Base-by-base conservation (phyloP, 768 basidiomycete species). In the Rhodotorula diobovata region DNA sequence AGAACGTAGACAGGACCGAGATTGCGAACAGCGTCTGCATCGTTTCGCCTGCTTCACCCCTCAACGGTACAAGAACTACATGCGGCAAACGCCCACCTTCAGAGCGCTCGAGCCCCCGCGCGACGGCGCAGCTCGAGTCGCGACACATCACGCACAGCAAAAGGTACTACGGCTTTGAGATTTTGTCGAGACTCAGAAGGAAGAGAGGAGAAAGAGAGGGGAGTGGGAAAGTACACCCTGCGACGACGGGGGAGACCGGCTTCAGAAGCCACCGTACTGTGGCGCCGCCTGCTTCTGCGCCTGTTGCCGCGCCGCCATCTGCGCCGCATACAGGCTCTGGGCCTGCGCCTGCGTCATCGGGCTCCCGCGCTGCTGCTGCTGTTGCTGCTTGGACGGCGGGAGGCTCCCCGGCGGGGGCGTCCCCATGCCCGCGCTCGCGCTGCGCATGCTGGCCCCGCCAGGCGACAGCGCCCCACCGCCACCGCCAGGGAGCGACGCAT, bases 191-290 rank as follows among this genome's bases (percentile, higher is more conserved):
- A 32, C n/a, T 18, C 37, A 51, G n/a, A 37, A 54, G 20, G 35
- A 30, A 41, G 35, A 39, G 51, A 35, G 46, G 43, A 2, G 41
- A 5, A 43, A 15, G 14, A 18, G 41, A 3, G 6, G 41, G 18
- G n/a, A n/a, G n/a, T n/a, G n/a, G n/a, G n/a, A n/a, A n/a, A n/a
- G n/a, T n/a, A n/a, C n/a, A n/a, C n/a, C n/a, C n/a, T n/a, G n/a
- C n/a, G n/a, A 46, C 48, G 53, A 18, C 20, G 32, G 4, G 50
- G 20, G 32, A 9, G 28, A 21, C 11, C 25, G 15, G 21, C 37
- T 32, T 45, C 39, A 63, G 30, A 59, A 66, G 15, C 61, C 61
- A 12, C 61, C 61, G 50, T 62, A 62, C 61, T 62, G 61, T 16
- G 46, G 34, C 37, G 18, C 34, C 32, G 45, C 20, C 45, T 46